Conservation (phyloP, 345 rosid genomes). For the Corymbia maculata region DNA sequence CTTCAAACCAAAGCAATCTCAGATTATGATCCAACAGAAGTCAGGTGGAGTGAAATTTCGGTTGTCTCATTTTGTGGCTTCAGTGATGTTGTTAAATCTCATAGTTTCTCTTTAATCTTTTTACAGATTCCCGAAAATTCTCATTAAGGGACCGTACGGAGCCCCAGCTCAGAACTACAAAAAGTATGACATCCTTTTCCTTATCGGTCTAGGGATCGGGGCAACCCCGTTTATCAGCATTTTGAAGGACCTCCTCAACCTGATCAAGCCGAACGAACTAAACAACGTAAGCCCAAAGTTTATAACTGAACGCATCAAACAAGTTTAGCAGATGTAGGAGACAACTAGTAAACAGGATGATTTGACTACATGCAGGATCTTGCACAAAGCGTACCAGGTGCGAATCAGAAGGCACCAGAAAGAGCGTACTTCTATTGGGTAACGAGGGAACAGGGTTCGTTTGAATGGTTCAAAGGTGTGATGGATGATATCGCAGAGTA, state of each 20-base stretch:
- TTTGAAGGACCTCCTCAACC: constrained; percentile 68
- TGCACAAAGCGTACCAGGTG: not conserved
- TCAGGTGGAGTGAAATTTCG: constrained; percentile 6
- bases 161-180: constrained; percentile 93
- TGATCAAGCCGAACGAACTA: constrained; percentile 33
- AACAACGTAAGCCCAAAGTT: constrained; percentile 16
- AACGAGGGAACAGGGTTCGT: constrained; percentile 90
- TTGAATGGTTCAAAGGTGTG: constrained; percentile 98
- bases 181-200: constrained; percentile 66
- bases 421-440: constrained; percentile 98
- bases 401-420: constrained; percentile 41
- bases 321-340: not conserved
- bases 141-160: constrained; percentile 86
- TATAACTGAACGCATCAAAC: not conserved
- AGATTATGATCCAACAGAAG: constrained; percentile 36
- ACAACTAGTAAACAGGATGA: not conserved
- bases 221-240: constrained; percentile 98
- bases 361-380: not conserved
- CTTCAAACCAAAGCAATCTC: constrained; percentile 51
- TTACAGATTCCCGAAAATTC: constrained; percentile 63
- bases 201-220: constrained; percentile 87
- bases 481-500: constrained; percentile 93
- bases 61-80: not conserved
- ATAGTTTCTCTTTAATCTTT: not conserved
- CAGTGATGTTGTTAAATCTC: not conserved